Conservation (phyloP, 805 yeast species). For the Saccharomycopsis fermentans region DNA sequence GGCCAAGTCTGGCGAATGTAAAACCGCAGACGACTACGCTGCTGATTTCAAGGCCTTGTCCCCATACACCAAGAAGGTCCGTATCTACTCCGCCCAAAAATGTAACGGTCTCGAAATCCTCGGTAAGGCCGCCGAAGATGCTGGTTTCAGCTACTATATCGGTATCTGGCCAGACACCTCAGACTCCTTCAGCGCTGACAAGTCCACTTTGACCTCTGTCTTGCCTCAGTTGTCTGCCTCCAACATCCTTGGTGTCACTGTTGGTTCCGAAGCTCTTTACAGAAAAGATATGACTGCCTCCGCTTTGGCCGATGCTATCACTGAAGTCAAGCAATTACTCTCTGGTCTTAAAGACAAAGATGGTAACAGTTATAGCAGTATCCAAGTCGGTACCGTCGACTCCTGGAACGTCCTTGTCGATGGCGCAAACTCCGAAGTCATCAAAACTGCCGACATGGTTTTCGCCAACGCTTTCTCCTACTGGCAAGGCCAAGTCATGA, state of each 20-base stretch:
- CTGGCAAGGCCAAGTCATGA: constrained; percentile 94
- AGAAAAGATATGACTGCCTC: constrained; percentile 75
- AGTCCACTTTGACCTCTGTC: constrained; percentile 55
- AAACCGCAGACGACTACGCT: constrained; percentile 58
- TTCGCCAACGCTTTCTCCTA: constrained; percentile 95
- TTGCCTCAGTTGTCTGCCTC: constrained; percentile 63
- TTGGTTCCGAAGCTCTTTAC: constrained; percentile 94
- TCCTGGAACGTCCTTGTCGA: constrained; percentile 92
- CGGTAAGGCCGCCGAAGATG: constrained; percentile 78
- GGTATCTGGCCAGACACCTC: constrained; percentile 95
- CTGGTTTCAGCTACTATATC: constrained; percentile 64
- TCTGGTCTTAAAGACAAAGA: constrained; percentile 60
- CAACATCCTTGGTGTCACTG: constrained; percentile 68
- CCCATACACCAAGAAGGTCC: constrained; percentile 52
- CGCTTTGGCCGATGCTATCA: constrained; percentile 59
- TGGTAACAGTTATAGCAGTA: constrained; percentile 63
- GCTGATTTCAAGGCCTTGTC: constrained; percentile 53
- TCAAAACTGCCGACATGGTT: constrained; percentile 73
- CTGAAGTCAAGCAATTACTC: constrained; percentile 49
- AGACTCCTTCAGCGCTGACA: constrained; percentile 64
- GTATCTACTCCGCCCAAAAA: constrained; percentile 88
- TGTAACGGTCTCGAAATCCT: constrained; percentile 79
- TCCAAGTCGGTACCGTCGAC: constrained; percentile 87
- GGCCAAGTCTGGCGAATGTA: constrained; percentile 67
- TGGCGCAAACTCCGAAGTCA: constrained; percentile 58